Conservation (phyloP, 164 flowering plant genomes). For the Tetrastigma voinierianum region DNA sequence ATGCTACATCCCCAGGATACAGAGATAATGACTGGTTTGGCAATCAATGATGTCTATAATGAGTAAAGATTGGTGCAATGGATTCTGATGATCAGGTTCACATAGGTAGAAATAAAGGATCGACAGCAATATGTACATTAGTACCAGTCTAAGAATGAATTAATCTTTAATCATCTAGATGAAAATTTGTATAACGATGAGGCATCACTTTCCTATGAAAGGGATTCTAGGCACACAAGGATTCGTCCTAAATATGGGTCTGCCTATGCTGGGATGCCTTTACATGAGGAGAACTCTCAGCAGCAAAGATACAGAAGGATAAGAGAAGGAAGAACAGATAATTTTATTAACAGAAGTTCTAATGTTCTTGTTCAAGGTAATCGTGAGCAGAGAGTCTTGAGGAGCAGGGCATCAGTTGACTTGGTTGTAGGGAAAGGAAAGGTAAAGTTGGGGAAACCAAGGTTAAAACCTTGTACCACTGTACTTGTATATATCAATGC, state of each 20-base stretch:
- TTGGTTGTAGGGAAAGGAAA: slow-evolving; percentile 51
- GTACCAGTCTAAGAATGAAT: slow-evolving; percentile 19
- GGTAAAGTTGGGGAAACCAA: slow-evolving; percentile 57
- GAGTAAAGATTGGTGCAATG: slow-evolving; percentile 8
- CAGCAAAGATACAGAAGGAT: slow-evolving; percentile 14
- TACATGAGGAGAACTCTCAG: slow-evolving; percentile 17
- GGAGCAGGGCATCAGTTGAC: slow-evolving; percentile 46
- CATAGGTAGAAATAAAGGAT: slow-evolving; percentile 18
- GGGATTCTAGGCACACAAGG: slow-evolving; percentile 22
- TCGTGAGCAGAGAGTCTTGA: slow-evolving; percentile 26
- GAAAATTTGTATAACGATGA: slow-evolving; percentile 19
- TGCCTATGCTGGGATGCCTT: slow-evolving; percentile 11
- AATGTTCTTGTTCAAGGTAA: slow-evolving; percentile 17
- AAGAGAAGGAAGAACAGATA: slow-evolving; percentile 18
- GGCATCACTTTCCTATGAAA: slow-evolving; percentile 22
- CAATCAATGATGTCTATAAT: slow-evolving; percentile 13
- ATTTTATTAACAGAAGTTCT: slow-evolving; percentile 16
- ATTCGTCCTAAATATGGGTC: slow-evolving; percentile 21
- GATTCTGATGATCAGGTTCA: slow-evolving; percentile 18
- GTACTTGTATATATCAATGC: slow-evolving; percentile 30
- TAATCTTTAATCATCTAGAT: slow-evolving; percentile 20
- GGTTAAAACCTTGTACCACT: slow-evolving; percentile 30
- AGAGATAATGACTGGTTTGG: slow-evolving; percentile 16
- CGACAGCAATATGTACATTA: slow-evolving; percentile 19
- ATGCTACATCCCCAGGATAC: slow-evolving; percentile 12